A percentile compares a stretch with the other conserved stretches of the same genome.
Evolutionary conservation across 331 rosid genomes (phyloP).

Genomic region (Phaseolus coccineus): DNA sequence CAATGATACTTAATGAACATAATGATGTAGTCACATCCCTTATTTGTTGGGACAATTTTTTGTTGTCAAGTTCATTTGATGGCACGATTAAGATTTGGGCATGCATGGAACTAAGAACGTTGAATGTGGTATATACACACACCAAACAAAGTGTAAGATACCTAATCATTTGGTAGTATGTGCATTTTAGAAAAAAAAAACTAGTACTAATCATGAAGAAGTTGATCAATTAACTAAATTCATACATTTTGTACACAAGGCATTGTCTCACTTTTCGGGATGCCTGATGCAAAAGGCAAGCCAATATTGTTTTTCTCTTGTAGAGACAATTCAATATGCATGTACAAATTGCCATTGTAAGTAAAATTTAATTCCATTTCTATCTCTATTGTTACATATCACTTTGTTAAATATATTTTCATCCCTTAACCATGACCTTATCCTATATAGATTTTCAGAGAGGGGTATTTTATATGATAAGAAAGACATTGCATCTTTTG

Average conservation of each 20-base stretch:
- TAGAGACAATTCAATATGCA: conserved; percentile 45
- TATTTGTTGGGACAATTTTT: conserved; percentile 48
- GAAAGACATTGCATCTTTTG: conserved; percentile 33
- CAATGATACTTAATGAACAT: conserved; percentile 49
- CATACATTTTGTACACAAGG: conserved; percentile 35
- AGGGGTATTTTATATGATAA: conserved; percentile 52
- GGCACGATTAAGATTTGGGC: conserved; percentile 52
- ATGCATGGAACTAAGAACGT: neutral
- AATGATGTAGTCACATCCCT: conserved; percentile 52
- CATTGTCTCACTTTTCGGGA: conserved; percentile 43
- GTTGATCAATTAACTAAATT: too few species aligned
- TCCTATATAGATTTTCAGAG: conserved; percentile 41
- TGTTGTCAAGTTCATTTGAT: conserved; percentile 57
- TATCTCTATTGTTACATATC: too few species aligned
- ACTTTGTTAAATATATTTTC: neutral
- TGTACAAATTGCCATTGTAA: conserved; percentile 58
- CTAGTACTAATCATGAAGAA: too few species aligned
- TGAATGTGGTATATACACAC: conserved; percentile 44
- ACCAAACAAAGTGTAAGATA: conserved; percentile 46
- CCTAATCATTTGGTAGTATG: neutral
- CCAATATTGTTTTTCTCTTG: conserved; percentile 47
- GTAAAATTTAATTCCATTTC: conserved; percentile 3
- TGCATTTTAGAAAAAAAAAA: too few species aligned
- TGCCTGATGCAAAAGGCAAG: conserved; percentile 39
- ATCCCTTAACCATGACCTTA: neutral